Evolutionary conservation across 768 basidiomycete genomes (phyloP).

Genomic region (Termitomyces sp.): DNA sequence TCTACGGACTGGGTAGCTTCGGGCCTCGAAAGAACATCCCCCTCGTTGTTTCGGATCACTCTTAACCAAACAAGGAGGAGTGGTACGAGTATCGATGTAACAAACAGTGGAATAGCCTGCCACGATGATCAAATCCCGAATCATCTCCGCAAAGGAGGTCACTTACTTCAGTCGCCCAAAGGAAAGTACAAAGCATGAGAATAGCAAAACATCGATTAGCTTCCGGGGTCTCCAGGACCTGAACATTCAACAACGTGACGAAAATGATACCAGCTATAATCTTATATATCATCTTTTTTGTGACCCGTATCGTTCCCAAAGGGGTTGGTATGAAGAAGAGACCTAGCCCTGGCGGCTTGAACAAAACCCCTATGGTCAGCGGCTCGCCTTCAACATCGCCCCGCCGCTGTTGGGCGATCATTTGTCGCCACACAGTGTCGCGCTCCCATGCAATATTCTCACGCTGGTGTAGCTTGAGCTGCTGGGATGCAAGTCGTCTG

Average conservation of each 20-base stretch:
- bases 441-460: constrained; percentile 97
- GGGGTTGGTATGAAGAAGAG: constrained; percentile 58
- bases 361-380: constrained; percentile 34
- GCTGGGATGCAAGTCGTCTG: constrained; percentile 59
- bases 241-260: constrained; percentile 50
- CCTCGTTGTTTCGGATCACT: constrained; percentile 63
- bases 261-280: constrained; percentile 55
- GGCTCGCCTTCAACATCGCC: constrained; percentile 39
- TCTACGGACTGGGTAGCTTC: constrained; percentile 76
- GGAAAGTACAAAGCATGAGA: constrained; percentile 80
- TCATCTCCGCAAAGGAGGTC: neutral
- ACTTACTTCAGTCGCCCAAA: constrained; percentile 94
- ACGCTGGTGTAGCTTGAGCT: constrained; percentile 80
- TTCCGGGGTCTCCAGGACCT: constrained; percentile 53
- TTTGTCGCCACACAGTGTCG: constrained; percentile 95
- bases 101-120: constrained; percentile 93
- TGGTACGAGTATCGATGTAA: constrained; percentile 90
- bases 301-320: constrained; percentile 60
- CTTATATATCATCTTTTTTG: constrained; percentile 53
- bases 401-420: constrained; percentile 79
- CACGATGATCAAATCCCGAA: neutral
- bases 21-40: constrained; percentile 44
- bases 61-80: constrained; percentile 80
- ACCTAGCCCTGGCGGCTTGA: constrained; percentile 38
- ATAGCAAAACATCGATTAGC: constrained; percentile 91